phyloP scores from a whole-genome alignment of 2,329 filamentous ascomycete species.

The Cladosporium austrohemisphaericum region DNA sequence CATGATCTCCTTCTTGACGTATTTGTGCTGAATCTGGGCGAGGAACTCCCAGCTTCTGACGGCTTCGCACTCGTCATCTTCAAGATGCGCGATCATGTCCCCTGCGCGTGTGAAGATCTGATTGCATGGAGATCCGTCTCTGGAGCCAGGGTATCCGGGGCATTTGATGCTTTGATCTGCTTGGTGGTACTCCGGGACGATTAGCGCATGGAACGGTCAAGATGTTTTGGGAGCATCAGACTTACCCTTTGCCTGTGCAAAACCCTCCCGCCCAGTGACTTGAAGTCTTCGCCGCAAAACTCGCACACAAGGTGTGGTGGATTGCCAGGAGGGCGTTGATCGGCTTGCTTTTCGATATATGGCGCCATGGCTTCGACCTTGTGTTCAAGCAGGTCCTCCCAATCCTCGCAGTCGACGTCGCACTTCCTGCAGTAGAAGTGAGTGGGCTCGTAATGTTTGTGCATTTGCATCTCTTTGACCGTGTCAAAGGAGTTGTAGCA shows the following conservation, averaged over 20 bases:
- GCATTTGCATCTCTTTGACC: constrained; percentile 45
- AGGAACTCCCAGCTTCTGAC: constrained; percentile 45
- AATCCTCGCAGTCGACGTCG: constrained; percentile 35
- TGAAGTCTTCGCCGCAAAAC: constrained; percentile 55
- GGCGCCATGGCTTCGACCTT: constrained; percentile 34
- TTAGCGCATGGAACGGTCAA: not conserved
- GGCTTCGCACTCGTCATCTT: constrained; percentile 47
- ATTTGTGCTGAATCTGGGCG: constrained; percentile 49
- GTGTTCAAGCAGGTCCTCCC: constrained; percentile 31
- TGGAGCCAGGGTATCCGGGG: no score
- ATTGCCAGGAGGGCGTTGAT: constrained; percentile 20
- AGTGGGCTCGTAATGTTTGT: constrained; percentile 46
- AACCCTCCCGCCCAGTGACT: constrained; percentile 49
- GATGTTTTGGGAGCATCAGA: constrained; percentile 13
- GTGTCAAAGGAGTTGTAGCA: constrained; percentile 48
- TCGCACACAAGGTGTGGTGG: constrained; percentile 51
- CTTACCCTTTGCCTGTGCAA: constrained; percentile 51
- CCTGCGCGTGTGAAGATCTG: constrained; percentile 46
- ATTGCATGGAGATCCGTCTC: no score
- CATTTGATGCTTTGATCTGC: constrained; percentile 51
- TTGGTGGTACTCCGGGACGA: constrained; percentile 42
- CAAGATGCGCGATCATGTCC: constrained; percentile 52
- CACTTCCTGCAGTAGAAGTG: constrained; percentile 47
- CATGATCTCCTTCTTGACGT: constrained; percentile 40
- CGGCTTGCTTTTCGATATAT: constrained; percentile 22